Base-by-base conservation (phyloP, 2,329 filamentous ascomycete genomes). In the Beauveria pseudobassiana region DNA sequence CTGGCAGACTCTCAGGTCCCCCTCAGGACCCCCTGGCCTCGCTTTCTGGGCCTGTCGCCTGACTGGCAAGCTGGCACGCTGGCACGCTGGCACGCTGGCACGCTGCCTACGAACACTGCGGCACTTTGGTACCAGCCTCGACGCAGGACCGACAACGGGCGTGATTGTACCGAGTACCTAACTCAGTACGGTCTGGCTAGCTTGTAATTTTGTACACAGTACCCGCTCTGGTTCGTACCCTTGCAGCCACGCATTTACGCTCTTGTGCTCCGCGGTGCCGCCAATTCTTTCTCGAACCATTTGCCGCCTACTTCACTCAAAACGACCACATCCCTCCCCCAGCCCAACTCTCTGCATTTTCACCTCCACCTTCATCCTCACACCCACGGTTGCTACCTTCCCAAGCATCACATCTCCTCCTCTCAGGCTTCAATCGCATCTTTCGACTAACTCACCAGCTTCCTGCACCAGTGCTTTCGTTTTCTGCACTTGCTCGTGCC, bases 271-370 rank as follows among this genome's bases (percentile, higher is more conserved):
- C 59, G 59, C 59, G 34, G 51, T 50, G 59, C 50, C 59, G 58
- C 58, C 42, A 60, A 55, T 55, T 61, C 51, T 50, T 53, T 26
- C 57, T 59, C 26, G 48, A 59, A 26, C 57, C 48, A 42, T 60
- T 61, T 61, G 59, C 51, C 59, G 59, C 59, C 59, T 49, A 38
- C 30, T 46, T 55, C 42, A 34, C 51, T 55, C 51, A 61, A 50
- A 61, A 54, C 51, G 53, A 50, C 40, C 16, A 42, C 28, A 48
- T 59, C 48, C 45, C 56, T 28, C 40, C 57, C 58, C 51, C 59
- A 55, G 51, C 42, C 59, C 59, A 45, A 40, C 51, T 55, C 22
- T 52, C 43, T 55, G 28, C 40, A 20, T 61, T 42, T 42, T 61
- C 51, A 61, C 59, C 51, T 61, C 59, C 51, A 54, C 59, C 43